Evolutionary conservation across 164 flowering plant species (phyloP), one percentile per base, ranked within the genome.

Genomic region (Piper longum): DNA sequence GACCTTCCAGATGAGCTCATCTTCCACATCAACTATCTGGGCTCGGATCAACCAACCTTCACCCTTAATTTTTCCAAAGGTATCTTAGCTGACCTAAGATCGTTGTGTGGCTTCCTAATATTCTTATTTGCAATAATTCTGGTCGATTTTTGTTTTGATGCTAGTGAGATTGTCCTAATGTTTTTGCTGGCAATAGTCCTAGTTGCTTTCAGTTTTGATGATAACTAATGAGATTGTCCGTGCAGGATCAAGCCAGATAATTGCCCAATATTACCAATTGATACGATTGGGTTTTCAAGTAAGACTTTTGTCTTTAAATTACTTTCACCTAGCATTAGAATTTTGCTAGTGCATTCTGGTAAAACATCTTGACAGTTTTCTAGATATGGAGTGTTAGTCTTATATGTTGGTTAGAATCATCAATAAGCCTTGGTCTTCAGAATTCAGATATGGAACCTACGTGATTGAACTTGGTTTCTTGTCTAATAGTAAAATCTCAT

Each of bases 1-100:
- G 90, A 83, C 43, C 66, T 85, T 66, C 90, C 90, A 0, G 90
- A 85, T 0, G 87, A 83, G 18, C 85, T 85, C 52, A 66, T 83
- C 54, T 85, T 85, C 68, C 89, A 81, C 56, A 85, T 85, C 60
- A 83, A 85, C 69, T 85, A 85, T 66, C 78, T 83, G 51, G 89
- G 89, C 57, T 59, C 89, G 61, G 87, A 85, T 63, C 89, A 85
- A 56, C 89, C 90, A 43, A 85, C 90, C 54, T 85, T 85, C 71
- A 85, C 90, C 48, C 85, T 85, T 62, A 85, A 85, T 65, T 85
- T 85, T 61, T 85, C 90, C 4, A 85, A 80, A 81, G 87, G 90
- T 85, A 73, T n/a, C 14, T 48, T 48, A 12, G 6, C 14, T 5
- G 52, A 1, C 12, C 14, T 48, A 14, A 14, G 8, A 48, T 2